phyloP scores from a whole-genome alignment of 129 eudicot species.

The Ambrosia trifida region DNA sequence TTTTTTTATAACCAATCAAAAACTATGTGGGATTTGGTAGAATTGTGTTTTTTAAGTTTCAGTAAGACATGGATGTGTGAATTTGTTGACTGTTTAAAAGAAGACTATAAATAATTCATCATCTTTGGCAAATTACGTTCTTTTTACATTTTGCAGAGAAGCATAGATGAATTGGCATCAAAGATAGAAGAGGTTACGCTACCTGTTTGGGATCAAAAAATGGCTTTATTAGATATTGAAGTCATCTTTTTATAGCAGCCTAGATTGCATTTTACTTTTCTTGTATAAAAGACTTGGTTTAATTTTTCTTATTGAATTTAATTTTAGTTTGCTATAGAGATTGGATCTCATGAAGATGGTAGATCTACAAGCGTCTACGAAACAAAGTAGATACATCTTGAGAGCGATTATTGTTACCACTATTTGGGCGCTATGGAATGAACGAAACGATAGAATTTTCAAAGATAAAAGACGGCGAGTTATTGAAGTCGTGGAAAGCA shows the following conservation, averaged over 20 bases:
- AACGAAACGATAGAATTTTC: too few relatives aligned
- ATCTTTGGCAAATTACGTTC: not conserved
- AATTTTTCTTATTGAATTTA: not conserved
- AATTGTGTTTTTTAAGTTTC: not conserved
- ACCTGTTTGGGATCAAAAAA: conserved; percentile 59
- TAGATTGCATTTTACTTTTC: conserved; percentile 10
- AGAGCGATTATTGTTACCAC: too few relatives aligned
- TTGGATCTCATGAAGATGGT: too few relatives aligned
- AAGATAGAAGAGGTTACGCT: conserved; percentile 72
- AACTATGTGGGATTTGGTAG: not conserved
- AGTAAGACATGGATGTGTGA: not conserved
- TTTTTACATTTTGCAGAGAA: conserved; percentile 49
- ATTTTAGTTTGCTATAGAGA: too few relatives aligned
- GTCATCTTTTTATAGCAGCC: conserved; percentile 4
- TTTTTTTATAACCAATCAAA: not conserved
- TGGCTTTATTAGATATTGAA: conserved; percentile 24
- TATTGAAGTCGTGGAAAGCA: too few relatives aligned
- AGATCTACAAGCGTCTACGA: too few relatives aligned
- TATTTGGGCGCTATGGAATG: too few relatives aligned
- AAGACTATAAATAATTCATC: not conserved
- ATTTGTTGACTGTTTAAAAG: not conserved
- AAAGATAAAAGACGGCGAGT: too few relatives aligned
- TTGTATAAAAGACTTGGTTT: conserved; percentile 25
- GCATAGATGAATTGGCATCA: conserved; percentile 66
- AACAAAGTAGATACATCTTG: too few relatives aligned